Percentiles rank a stretch among this genome's conserved stretches.
phyloP scores from a whole-genome alignment of 2,329 filamentous ascomycete species.

The Xenosphaeropsis pyriputrescens region DNA sequence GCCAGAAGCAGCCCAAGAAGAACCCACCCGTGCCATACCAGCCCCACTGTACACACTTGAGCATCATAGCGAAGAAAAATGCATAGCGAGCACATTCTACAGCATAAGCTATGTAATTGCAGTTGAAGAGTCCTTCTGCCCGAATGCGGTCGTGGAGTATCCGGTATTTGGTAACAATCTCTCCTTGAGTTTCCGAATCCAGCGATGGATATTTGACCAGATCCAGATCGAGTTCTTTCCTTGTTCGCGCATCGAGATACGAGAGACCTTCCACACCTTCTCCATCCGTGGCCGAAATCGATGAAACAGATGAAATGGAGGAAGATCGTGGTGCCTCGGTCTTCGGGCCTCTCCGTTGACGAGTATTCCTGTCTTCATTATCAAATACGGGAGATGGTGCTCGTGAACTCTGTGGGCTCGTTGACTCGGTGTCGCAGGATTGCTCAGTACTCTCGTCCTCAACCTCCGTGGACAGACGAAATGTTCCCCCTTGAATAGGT shows the following conservation, averaged over 20 bases:
- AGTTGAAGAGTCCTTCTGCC: conserved; percentile 66
- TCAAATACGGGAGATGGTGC: conserved; percentile 19
- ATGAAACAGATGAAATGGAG: conserved; percentile 44
- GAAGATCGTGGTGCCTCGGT: conserved; percentile 21
- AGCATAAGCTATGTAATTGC: conserved; percentile 69
- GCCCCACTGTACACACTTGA: conserved; percentile 43
- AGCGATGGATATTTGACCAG: conserved; percentile 67
- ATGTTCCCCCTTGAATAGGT: conserved; percentile 80
- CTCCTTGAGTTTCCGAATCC: conserved; percentile 57
- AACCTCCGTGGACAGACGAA: conserved; percentile 33
- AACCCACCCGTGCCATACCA: conserved; percentile 60
- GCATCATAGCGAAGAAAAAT: conserved; percentile 45
- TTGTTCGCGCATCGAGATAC: conserved; percentile 59
- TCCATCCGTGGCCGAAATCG: conserved; percentile 25
- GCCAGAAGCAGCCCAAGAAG: conserved; percentile 77
- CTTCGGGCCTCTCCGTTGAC: conserved; percentile 8
- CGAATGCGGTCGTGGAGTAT: conserved; percentile 56
- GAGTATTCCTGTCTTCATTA: conserved; percentile 6
- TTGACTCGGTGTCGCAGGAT: not conserved
- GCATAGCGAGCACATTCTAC: conserved; percentile 62
- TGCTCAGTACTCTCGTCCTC: conserved; percentile 22
- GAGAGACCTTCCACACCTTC: conserved; percentile 37
- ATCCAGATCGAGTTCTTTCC: conserved; percentile 62
- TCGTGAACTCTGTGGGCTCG: conserved; percentile 13
- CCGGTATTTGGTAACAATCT: conserved; percentile 72